Conservation (phyloP, 73 alveolate genomes). For the Paramecium octaurelia region DNA sequence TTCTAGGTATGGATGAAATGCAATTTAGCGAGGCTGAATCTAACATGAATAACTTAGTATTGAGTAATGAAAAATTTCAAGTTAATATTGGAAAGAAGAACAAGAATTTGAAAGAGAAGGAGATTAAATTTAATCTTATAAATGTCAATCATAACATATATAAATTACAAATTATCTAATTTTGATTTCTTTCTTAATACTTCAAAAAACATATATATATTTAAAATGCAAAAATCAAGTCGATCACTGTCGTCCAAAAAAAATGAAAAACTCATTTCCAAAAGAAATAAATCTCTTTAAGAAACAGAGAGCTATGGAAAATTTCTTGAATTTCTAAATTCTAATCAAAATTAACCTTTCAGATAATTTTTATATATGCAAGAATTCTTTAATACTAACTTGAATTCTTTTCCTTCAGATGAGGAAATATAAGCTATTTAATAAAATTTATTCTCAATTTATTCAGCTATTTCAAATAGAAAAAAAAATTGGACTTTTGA, state of each 20-base stretch:
- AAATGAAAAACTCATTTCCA: neutral
- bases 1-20: slow-evolving; percentile 85
- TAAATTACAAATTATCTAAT: neutral
- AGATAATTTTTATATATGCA: neutral
- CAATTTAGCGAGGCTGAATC: slow-evolving; percentile 95
- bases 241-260: neutral
- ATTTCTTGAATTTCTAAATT: neutral
- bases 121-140: neutral
- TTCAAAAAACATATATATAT: neutral
- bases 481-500: neutral
- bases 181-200: neutral
- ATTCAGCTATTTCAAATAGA: neutral
- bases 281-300: neutral
- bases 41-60: slow-evolving; percentile 95
- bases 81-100: slow-evolving; percentile 97
- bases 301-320: neutral
- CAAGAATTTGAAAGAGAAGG: slow-evolving; percentile 64
- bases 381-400: neutral
- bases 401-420: neutral
- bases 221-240: neutral
- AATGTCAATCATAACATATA: neutral
- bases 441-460: neutral
- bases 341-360: neutral
- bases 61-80: slow-evolving; percentile 92
- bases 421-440: neutral